phyloP scores from a whole-genome alignment of 306 rosid genomes.

The Fagus crenata region DNA sequence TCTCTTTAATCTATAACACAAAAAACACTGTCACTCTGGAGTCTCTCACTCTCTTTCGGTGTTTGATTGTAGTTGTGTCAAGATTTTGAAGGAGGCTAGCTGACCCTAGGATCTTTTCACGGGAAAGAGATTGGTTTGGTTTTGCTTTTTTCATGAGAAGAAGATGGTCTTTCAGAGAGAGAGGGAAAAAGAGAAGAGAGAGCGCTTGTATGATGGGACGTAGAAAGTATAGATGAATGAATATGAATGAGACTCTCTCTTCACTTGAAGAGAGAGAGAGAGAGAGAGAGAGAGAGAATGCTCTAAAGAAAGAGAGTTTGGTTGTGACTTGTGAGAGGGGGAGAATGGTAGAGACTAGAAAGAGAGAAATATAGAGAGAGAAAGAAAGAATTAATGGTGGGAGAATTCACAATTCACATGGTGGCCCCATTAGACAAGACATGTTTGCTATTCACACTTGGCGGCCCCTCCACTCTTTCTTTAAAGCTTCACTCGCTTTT shows the following conservation, averaged over 20 bases:
- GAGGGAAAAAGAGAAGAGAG: background rate
- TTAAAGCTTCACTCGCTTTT: background rate
- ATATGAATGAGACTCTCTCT: slow-evolving; percentile 32
- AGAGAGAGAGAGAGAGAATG: too few relatives aligned
- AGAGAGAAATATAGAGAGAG: background rate
- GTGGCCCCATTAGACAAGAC: slow-evolving; percentile 58
- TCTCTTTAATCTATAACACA: background rate
- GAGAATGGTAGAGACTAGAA: background rate
- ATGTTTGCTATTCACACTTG: slow-evolving; percentile 44
- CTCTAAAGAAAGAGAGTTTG: background rate
- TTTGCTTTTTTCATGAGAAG: background rate
- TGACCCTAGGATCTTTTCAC: slow-evolving; percentile 25
- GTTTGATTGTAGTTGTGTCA: background rate
- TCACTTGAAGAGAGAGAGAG: background rate
- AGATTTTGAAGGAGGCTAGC: slow-evolving; percentile 4
- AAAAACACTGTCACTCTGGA: background rate
- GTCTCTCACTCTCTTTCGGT: background rate
- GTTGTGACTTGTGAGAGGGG: background rate
- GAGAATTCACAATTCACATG: slow-evolving; percentile 52
- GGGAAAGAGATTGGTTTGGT: slow-evolving; percentile 28
- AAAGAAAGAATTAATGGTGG: background rate
- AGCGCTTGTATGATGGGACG: slow-evolving; percentile 70
- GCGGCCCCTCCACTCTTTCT: slow-evolving; percentile 23
- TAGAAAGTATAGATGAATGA: slow-evolving; percentile 62
- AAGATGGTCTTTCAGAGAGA: slow-evolving; percentile 15